phyloP scores from a whole-genome alignment of 2,329 filamentous ascomycete genomes.

The Ophioceras dolichostomum region DNA sequence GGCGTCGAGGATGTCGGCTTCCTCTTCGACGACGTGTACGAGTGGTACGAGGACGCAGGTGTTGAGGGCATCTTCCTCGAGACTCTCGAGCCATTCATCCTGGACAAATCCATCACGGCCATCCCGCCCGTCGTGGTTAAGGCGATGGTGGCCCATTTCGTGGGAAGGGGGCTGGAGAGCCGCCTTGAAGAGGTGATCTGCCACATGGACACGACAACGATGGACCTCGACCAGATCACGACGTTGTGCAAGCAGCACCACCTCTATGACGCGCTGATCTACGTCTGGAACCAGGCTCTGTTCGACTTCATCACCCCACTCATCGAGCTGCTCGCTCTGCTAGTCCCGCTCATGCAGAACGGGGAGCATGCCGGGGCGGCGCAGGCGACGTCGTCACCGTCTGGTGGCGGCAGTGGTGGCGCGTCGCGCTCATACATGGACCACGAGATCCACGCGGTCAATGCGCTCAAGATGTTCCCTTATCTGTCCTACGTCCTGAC shows the following conservation, averaged over 20 bases:
- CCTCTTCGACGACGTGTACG: conserved; percentile 82
- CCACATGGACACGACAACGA: conserved; percentile 75
- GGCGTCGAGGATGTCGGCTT: conserved; percentile 70
- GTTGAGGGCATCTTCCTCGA: conserved; percentile 71
- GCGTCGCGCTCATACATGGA: conserved; percentile 41
- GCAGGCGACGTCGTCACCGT: conserved; percentile 20
- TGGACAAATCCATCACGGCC: conserved; percentile 61
- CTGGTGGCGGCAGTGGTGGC: conserved; percentile 7
- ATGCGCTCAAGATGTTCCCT: conserved; percentile 84
- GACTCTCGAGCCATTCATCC: conserved; percentile 75
- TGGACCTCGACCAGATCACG: conserved; percentile 91
- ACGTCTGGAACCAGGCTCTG: conserved; percentile 91
- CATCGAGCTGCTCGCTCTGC: conserved; percentile 66
- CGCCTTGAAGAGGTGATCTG: conserved; percentile 90
- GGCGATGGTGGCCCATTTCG: conserved; percentile 71
- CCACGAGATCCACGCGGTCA: conserved; percentile 49
- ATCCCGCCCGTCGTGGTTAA: conserved; percentile 80
- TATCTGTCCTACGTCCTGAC: conserved; percentile 90
- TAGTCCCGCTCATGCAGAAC: conserved; percentile 45
- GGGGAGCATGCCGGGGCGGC: too few relatives aligned
- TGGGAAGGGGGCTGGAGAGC: conserved; percentile 59
- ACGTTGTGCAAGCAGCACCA: conserved; percentile 81
- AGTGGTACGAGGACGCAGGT: conserved; percentile 72
- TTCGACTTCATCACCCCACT: conserved; percentile 84
- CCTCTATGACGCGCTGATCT: conserved; percentile 89